Base-by-base conservation (phyloP, 768 basidiomycete species). In the Kwoniella dendrophila region DNA sequence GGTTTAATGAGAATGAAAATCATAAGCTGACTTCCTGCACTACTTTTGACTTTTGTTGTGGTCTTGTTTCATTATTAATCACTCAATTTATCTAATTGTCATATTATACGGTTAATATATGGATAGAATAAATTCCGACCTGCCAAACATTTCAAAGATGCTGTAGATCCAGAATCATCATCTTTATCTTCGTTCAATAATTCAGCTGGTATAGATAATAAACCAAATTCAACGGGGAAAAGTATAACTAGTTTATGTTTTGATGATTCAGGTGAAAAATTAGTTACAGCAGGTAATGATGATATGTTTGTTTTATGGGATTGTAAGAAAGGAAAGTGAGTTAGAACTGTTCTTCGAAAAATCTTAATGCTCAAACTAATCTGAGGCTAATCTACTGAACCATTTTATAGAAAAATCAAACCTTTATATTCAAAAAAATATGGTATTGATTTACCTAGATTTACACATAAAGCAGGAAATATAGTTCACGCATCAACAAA, bases 391-490 rank as follows among this genome's bases (percentile, higher is more conserved):
- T 50, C 27, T 29, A 6, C 20, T 29, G 24, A 33, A 4, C 2
- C 27, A 16, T 11, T 27, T n/a, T 47, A 20, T 47, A 94, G 82
- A 56, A 84, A 84, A 53, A 71, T 85, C 33, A 93, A 90, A 79
- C 88, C 87, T 1, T 79, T 93, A 2, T 86, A 88, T 70, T 97
- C 94, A 0, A 93, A 94, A 80, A 99, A 99, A 78, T 99, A 98
- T 78, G 96, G 96, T 0, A 89, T 93, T 45, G 91, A 95, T 79
- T 84, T 94, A 20, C 91, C 93, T 22, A 86, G 95, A 2, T 96
- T 97, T 73, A 97, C 95, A 0, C 96, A 98, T 81, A 90, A 90
- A 75, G 87, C 85, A 68, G 86, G 87, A 0, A 86, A 88, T 2
- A 88, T 97, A 48, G 76, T 98, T 2, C 87, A 97, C 72, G 90